A percentile compares a stretch with the other conserved stretches of the same genome.
Conservation (phyloP, 352 stramenopile species). For the Pythium dissotocum region DNA sequence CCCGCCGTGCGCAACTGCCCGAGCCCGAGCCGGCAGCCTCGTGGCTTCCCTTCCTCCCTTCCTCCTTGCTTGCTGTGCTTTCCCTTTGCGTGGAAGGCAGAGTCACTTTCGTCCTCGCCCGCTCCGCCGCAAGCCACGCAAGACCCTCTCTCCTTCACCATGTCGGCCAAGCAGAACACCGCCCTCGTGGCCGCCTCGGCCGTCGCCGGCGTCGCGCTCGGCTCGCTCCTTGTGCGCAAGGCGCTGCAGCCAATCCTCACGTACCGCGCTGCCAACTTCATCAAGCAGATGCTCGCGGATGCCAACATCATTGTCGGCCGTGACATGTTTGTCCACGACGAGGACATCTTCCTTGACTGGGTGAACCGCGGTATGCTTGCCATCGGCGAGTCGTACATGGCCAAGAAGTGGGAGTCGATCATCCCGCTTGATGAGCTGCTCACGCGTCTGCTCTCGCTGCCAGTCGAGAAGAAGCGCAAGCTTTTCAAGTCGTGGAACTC, state of each 20-base stretch:
- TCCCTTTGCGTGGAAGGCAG: background rate
- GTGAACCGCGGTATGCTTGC: slow-evolving; percentile 81
- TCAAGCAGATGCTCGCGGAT: slow-evolving; percentile 79
- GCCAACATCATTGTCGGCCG: slow-evolving; percentile 80
- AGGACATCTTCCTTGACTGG: slow-evolving; percentile 87
- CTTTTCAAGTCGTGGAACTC: slow-evolving; percentile 89
- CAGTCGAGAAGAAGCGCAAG: slow-evolving; percentile 75
- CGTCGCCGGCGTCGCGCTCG: slow-evolving; percentile 60
- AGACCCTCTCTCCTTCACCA: slow-evolving; percentile 36
- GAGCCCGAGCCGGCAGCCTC: background rate
- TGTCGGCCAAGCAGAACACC: slow-evolving; percentile 50
- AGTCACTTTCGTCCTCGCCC: slow-evolving; percentile 27
- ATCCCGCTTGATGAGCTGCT: slow-evolving; percentile 79
- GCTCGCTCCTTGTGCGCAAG: slow-evolving; percentile 65
- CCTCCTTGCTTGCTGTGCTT: background rate
- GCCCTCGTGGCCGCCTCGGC: slow-evolving; percentile 67
- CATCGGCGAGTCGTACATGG: slow-evolving; percentile 90
- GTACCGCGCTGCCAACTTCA: slow-evolving; percentile 69
- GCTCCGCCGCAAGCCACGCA: slow-evolving; percentile 17
- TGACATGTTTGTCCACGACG: slow-evolving; percentile 82
- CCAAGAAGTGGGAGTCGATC: slow-evolving; percentile 84
- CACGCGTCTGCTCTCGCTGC: slow-evolving; percentile 67
- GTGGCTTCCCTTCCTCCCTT: slow-evolving; percentile 6
- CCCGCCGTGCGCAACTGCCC: slow-evolving; percentile 21
- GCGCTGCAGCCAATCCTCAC: slow-evolving; percentile 72